phyloP scores from a whole-genome alignment of 768 basidiomycete species.

The Rubroboletus pulcherrimus region DNA sequence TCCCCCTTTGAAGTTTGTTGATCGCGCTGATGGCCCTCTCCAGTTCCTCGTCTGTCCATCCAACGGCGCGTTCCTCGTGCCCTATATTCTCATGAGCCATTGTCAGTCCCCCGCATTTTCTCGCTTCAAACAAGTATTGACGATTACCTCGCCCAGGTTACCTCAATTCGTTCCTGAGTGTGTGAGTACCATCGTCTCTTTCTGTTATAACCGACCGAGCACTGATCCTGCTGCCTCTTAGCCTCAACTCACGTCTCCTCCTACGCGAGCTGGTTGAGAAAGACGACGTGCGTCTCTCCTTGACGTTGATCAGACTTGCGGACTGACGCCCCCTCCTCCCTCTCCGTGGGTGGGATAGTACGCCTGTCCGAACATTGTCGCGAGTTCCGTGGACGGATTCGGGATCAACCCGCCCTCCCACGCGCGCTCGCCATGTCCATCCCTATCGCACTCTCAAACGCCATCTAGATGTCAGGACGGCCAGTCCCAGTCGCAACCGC shows the following conservation, averaged over 20 bases:
- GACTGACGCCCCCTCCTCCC: background rate
- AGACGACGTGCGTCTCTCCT: conserved; percentile 19
- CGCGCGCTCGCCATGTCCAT: conserved; percentile 8
- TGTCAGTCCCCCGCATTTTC: conserved; percentile 17
- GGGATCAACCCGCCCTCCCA: conserved; percentile 10
- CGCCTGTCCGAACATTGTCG: conserved; percentile 23
- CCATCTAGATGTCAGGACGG: background rate
- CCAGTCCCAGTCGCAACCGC: background rate
- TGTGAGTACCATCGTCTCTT: conserved; percentile 21
- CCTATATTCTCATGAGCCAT: conserved; percentile 38
- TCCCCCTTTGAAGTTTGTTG: background rate
- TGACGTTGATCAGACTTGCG: background rate
- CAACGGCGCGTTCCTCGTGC: conserved; percentile 35
- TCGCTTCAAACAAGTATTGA: background rate
- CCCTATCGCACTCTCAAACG: conserved; percentile 1
- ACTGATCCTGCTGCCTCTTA: background rate
- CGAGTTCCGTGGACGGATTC: conserved; percentile 21
- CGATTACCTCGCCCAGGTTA: conserved; percentile 24
- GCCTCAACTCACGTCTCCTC: conserved; percentile 29
- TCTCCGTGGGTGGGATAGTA: conserved; percentile 8
- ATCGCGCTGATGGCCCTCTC: background rate
- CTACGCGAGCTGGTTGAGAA: conserved; percentile 27
- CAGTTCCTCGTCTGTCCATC: conserved; percentile 35
- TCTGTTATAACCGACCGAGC: background rate
- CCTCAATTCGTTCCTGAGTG: conserved; percentile 37